phyloP scores from a whole-genome alignment of 2,329 filamentous ascomycete genomes.

The Paecilomyces sp. region DNA sequence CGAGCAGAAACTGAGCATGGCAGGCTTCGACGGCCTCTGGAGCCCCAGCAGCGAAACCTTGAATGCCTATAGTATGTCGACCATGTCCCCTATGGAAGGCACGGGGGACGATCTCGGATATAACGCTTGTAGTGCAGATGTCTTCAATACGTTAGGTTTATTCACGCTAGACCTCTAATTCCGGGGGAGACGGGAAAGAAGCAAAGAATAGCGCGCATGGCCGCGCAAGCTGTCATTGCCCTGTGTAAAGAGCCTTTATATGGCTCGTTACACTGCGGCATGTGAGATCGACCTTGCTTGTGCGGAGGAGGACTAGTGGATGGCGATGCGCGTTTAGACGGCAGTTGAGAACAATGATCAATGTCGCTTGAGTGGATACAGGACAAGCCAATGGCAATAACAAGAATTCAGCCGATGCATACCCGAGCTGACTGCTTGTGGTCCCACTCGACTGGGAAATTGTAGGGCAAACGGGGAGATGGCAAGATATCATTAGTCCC shows the following conservation, averaged over 20 bases:
- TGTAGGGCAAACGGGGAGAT: too few species aligned
- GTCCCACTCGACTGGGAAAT: too few species aligned
- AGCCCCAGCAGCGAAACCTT: neutral
- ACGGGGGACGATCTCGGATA: neutral
- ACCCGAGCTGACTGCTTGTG: too few species aligned
- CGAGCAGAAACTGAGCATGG: neutral
- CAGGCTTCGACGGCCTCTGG: neutral
- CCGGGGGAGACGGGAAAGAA: neutral
- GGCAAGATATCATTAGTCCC: too few species aligned
- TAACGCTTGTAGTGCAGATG: neutral
- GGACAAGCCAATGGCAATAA: too few species aligned
- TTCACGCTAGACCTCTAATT: neutral
- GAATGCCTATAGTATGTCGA: neutral
- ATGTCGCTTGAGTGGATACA: too few species aligned
- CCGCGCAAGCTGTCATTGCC: neutral
- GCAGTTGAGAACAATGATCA: too few species aligned
- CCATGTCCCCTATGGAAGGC: neutral
- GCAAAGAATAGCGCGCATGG: neutral
- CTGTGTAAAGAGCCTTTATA: neutral
- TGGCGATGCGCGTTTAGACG: too few species aligned
- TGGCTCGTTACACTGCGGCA: neutral
- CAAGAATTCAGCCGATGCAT: too few species aligned
- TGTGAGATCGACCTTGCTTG: neutral
- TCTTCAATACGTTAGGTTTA: neutral
- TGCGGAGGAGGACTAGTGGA: too few species aligned